Evolutionary conservation across 768 basidiomycete genomes (phyloP), one percentile per base, ranked within the genome.

Genomic region (Artomyces pyxidatus): DNA sequence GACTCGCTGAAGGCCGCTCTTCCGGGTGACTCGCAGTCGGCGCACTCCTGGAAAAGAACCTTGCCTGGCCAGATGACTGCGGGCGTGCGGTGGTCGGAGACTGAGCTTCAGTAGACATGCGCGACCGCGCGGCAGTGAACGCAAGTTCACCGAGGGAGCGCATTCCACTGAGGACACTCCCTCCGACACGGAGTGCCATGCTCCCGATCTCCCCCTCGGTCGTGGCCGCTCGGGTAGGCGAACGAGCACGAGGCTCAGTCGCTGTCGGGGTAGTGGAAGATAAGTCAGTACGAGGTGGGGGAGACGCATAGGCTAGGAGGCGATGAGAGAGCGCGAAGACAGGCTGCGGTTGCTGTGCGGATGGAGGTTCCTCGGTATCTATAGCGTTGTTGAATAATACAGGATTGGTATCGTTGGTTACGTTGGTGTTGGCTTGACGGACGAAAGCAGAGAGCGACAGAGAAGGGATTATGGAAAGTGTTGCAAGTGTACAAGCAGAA

Each of bases 111-210:
- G 53, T 50, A 32, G 54, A 42, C 10, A 53, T 53, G 23, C 51
- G 54, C 25, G 54, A 41, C 30, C 51, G 48, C 16, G 70, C 73
- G 32, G 77, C 79, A 16, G 70, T 71, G 28, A 74, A 71, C 1
- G 83, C 84, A 57, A 80, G 68, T 14, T 81, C 81, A 1, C 83
- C 78, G 2, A 85, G 60, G 6, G 75, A 74, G 59, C 76, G 75
- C 73, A 86, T 75, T 17, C 83, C 81, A 55, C 72, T 80, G 49
- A 84, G 63, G 9, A 87, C 71, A 21, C 71, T 76, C 27, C 77
- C 81, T 19, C 83, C 81, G 2, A 81, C 75, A 54, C 72, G 78
- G 47, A 76, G 56, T 6, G 82, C 81, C 9, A 79, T 71, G 49
- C 62, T 71, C 14, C 80, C 76, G 1, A 80, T 53, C 40, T 81